phyloP scores from a whole-genome alignment of 75 land plant genomes.

The Chamaecyparis obtusa region DNA sequence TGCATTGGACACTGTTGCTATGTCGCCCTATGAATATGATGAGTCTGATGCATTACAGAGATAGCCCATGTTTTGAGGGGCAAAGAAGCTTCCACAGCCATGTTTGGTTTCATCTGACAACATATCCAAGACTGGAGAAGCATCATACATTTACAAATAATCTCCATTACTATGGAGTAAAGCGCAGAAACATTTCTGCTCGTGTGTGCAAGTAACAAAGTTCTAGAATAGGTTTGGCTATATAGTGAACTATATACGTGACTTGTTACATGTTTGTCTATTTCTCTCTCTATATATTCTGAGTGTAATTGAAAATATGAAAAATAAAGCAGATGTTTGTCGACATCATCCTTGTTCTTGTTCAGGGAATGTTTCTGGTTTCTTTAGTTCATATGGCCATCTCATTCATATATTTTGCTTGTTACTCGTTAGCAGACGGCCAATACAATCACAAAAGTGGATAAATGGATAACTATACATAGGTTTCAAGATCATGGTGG shows the following conservation, averaged over 20 bases:
- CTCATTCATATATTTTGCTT: background rate
- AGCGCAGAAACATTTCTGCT: background rate
- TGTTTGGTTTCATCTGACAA: background rate
- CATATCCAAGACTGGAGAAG: background rate
- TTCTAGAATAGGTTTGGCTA: background rate
- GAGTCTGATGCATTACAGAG: background rate
- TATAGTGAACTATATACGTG: background rate
- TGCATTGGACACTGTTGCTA: background rate
- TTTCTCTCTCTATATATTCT: background rate
- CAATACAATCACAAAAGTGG: background rate
- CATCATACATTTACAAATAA: background rate
- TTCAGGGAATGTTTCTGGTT: background rate
- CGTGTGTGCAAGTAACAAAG: conserved; percentile 4
- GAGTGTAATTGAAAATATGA: background rate
- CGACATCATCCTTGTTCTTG: background rate
- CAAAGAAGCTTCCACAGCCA: background rate
- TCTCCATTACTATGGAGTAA: background rate
- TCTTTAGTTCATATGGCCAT: background rate
- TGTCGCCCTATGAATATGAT: background rate
- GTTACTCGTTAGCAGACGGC: background rate
- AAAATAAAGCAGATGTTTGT: background rate
- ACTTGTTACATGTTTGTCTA: background rate
- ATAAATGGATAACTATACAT: background rate
- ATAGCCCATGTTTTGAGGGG: background rate
- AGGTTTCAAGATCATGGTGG: background rate